Base-by-base conservation (phyloP, 768 basidiomycete genomes). In the Xerocomellus amylosporus region DNA sequence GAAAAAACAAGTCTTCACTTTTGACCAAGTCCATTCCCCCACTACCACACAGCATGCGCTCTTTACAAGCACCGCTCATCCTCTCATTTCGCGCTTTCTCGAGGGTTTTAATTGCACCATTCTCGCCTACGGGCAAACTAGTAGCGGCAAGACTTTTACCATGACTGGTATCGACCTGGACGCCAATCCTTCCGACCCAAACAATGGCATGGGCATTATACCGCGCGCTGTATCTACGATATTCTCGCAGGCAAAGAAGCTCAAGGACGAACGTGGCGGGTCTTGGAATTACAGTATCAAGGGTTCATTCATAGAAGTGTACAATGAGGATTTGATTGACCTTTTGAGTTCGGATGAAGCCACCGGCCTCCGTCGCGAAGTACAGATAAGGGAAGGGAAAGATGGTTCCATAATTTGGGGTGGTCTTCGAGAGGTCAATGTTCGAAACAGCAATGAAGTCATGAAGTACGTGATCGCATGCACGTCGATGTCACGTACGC, bases 291-390 rank as follows among this genome's bases (percentile, higher is more conserved):
- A 78, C 67, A 82, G 71, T 59, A 75, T 93, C 67, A 94, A 91
- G 73, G 90, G 90, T 47, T 93, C 91, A 22, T 99, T 96, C 76
- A 86, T 99, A 59, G 97, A 99, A 79, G 83, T 99, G 49, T 98
- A 99, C 75, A 98, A 99, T 73, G 97, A 99, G 75, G 97, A 99
- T 74, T 83, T 99, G 48, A 91, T 98, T 69, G 97, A 99, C 77
- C 79, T 99, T 48, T 79, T 99, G 49, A 85, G 85, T 51, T 75
- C 85, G 64, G 87, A 90, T 54, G 88, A 91, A 52, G 71, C 75
- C 8, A 76, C 73, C 33, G 85, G 81, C n/a, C 79, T 73, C 12
- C 81, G 86, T 53, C 85, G 93, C 46, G 90, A 93, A 64, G 92
- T 99, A 14, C 88, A 93, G 69, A 98, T 99, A 69, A 80, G 97